Percentiles rank a stretch among this genome's conserved stretches.
phyloP scores from a whole-genome alignment of 2,329 filamentous ascomycete species.

The Ceratocystis cubensis region DNA sequence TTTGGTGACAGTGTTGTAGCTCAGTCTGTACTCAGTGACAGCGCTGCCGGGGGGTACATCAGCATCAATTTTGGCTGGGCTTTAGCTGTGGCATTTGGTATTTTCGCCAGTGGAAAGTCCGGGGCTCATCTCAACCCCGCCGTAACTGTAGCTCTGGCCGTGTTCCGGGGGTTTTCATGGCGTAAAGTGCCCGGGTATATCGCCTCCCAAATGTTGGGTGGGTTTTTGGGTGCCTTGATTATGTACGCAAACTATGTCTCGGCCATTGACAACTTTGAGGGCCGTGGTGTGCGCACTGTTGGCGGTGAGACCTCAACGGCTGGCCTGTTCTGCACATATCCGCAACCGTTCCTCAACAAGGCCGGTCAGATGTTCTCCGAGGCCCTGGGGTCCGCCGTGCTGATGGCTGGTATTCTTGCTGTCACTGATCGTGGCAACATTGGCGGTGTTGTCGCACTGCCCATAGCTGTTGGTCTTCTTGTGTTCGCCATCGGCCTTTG shows the following conservation, averaged over 20 bases:
- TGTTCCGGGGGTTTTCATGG: slow-evolving; percentile 58
- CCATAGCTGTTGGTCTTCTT: slow-evolving; percentile 30
- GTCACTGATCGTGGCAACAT: slow-evolving; percentile 45
- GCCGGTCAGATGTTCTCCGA: slow-evolving; percentile 60
- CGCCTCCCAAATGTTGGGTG: slow-evolving; percentile 53
- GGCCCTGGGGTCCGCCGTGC: slow-evolving; percentile 52
- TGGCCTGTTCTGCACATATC: slow-evolving; percentile 63
- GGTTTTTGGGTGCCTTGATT: slow-evolving; percentile 47
- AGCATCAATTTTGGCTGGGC: slow-evolving; percentile 41
- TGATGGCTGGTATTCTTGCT: slow-evolving; percentile 62
- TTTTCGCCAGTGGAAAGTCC: slow-evolving; percentile 53
- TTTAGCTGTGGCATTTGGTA: slow-evolving; percentile 55
- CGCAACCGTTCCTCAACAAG: slow-evolving; percentile 44
- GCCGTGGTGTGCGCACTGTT: slow-evolving; percentile 48
- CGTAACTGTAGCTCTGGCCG: slow-evolving; percentile 56
- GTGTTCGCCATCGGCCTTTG: slow-evolving; percentile 62
- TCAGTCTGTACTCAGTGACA: slow-evolving; percentile 49
- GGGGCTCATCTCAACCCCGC: slow-evolving; percentile 59
- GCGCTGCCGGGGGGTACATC: slow-evolving; percentile 37
- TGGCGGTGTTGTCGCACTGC: slow-evolving; percentile 40
- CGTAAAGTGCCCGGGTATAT: slow-evolving; percentile 57
- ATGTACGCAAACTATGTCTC: slow-evolving; percentile 52
- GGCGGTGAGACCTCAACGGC: slow-evolving; percentile 47
- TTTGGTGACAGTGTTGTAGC: slow-evolving; percentile 62
- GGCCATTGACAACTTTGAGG: slow-evolving; percentile 52